Base-by-base conservation (phyloP, 371 early-diverging fungal genomes). In the Saksenaea oblongispora region DNA sequence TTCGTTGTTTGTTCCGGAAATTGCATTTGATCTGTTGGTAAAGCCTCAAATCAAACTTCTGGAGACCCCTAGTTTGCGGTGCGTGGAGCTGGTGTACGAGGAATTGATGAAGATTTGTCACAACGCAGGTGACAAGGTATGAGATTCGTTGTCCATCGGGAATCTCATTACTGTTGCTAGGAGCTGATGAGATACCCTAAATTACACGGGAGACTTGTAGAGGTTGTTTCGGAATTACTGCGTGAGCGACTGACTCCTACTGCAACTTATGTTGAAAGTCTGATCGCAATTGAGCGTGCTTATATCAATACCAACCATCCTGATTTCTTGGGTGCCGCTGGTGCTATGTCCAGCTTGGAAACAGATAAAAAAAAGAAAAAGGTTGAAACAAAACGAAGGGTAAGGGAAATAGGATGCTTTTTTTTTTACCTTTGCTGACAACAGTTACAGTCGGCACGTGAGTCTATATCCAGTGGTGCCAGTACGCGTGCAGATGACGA, bases 251-350 rank as follows among this genome's bases (percentile, higher is more conserved):
- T 91, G 2, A 79, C 79, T 4, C 89, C 93, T 39, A 89, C 96
- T 0, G 76, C 88, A 0, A 69, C 71, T 5, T 93, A 90, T 66
- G 91, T 97, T 2, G 87, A 90, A 64, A 89, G 90, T 62, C 74
- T 96, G 78, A 89, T 97, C 56, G 79, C 87, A 54, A 91, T 95
- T 64, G 91, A 97, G 75, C 85, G 90, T 54, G 87, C 93, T 1
- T 97, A 95, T 71, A 94, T 97, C 71, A 95, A 94, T 68, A 95
- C 95, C 58, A 93, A 91, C 70, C 95, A 96, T 72, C 95, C 95
- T 5, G 95, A 95, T 69, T 95, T 95, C 71, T 89, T 91, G 54
- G 90, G 93, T 54, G 92, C 86, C 0, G 87, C 87, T 1, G 90
- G 89, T 8, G 91, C 92, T 24, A 80, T 93, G 76, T 62, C 74